Percentiles rank a stretch among this genome's conserved stretches.
Conservation (phyloP, 805 yeast genomes). For the Kodamaea leandrae region DNA sequence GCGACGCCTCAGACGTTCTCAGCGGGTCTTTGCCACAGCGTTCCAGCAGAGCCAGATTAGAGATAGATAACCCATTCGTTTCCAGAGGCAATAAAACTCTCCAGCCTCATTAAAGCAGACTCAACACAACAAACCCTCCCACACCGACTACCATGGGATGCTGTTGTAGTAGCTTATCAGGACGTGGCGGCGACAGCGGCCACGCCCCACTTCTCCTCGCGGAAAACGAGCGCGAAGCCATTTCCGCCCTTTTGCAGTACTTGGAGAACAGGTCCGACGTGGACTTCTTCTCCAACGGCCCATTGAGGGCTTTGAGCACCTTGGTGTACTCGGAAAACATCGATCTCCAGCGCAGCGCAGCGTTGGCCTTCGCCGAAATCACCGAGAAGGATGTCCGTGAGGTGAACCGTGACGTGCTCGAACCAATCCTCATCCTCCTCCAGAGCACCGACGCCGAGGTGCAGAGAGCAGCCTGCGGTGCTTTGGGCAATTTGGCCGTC, state of each 20-base stretch:
- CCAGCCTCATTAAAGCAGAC: background rate
- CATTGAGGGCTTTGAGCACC: constrained; percentile 84
- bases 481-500: constrained; percentile 96
- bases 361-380: constrained; percentile 96
- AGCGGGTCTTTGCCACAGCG: too few species aligned
- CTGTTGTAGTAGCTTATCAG: constrained; percentile 41
- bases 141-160: constrained; percentile 33
- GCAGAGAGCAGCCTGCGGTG: constrained; percentile 98
- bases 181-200: constrained; percentile 51
- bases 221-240: constrained; percentile 96
- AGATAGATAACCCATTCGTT: too few species aligned
- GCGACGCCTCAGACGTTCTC: too few species aligned
- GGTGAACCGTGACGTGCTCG: constrained; percentile 86
- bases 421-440: constrained; percentile 84
- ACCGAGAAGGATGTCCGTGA: constrained; percentile 94
- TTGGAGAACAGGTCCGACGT: constrained; percentile 84
- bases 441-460: constrained; percentile 91
- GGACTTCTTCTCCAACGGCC: constrained; percentile 86
- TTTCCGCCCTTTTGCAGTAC: constrained; percentile 81
- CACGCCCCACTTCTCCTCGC: constrained; percentile 79
- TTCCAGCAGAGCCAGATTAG: too few species aligned
- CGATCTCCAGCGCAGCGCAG: constrained; percentile 94
- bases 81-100: too few species aligned
- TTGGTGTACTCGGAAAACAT: constrained; percentile 92
- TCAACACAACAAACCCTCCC: background rate